Conservation (phyloP, 768 basidiomycete genomes). For the Boletus rubropictus region DNA sequence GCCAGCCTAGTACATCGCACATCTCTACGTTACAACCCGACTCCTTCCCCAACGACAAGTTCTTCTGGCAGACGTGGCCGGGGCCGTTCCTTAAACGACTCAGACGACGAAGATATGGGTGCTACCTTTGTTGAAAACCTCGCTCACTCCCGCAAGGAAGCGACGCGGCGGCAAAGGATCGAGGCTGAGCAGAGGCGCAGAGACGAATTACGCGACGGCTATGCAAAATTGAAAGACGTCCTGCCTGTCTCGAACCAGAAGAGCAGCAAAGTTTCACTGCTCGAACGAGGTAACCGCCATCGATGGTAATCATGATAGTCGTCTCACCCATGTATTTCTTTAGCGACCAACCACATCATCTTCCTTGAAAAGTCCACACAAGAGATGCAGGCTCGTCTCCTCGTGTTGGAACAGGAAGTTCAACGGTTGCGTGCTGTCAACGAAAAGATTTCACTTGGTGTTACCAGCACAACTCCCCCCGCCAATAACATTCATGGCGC, state of each 20-base stretch:
- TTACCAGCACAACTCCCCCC: conserved; percentile 53
- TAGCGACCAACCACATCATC: conserved; percentile 77
- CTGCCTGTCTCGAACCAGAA: conserved; percentile 86
- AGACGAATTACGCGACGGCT: conserved; percentile 86
- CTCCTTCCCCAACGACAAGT: conserved; percentile 70
- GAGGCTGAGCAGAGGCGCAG: conserved; percentile 87
- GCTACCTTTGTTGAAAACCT: conserved; percentile 62
- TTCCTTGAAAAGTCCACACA: conserved; percentile 67
- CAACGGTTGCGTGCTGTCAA: conserved; percentile 66
- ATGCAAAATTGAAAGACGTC: conserved; percentile 81
- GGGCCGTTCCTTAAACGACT: conserved; percentile 65
- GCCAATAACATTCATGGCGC: conserved; percentile 36
- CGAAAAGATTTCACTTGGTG: conserved; percentile 74
- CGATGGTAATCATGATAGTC: conserved; percentile 1
- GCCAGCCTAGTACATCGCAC: conserved; percentile 72
- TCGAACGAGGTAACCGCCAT: conserved; percentile 69
- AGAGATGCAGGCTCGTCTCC: conserved; percentile 63
- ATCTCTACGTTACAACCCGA: conserved; percentile 68
- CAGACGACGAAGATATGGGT: conserved; percentile 73
- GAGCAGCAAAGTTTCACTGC: conserved; percentile 81
- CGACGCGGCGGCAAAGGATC: conserved; percentile 76
- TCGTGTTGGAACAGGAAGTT: conserved; percentile 62
- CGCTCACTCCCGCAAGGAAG: conserved; percentile 76
- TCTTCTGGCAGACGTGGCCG: conserved; percentile 63
- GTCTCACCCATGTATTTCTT: conserved; percentile 12